Evolutionary conservation across 306 rosid genomes (phyloP).

Genomic region (Biancaea sappan): DNA sequence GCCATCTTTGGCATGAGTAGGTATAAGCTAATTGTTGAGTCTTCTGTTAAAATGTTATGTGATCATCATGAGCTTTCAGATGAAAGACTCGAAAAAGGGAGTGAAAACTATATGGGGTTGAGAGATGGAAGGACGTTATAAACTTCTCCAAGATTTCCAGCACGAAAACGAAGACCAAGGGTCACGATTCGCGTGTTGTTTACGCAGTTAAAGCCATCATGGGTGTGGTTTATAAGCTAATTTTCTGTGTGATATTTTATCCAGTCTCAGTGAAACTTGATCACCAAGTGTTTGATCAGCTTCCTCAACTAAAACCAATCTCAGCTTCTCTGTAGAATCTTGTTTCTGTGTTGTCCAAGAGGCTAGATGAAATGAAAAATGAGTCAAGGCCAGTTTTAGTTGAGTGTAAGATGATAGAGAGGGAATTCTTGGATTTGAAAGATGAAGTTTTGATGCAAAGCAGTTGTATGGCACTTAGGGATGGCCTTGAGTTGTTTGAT

Average conservation of each 20-base stretch:
- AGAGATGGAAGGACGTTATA: constrained; percentile 2
- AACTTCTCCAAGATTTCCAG: not conserved
- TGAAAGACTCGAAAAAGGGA: not conserved
- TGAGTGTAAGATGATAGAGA: not conserved
- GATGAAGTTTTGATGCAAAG: not conserved
- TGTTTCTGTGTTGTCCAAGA: not conserved
- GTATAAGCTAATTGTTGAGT: not conserved
- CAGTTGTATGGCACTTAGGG: not conserved
- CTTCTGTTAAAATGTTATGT: not conserved
- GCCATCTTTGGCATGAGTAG: not conserved
- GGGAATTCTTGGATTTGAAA: not conserved
- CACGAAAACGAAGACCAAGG: not conserved
- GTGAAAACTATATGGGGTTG: constrained; percentile 1
- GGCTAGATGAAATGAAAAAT: not conserved
- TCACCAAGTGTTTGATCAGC: not conserved
- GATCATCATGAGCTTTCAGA: not conserved
- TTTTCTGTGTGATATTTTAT: not conserved
- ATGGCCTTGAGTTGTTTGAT: constrained; percentile 8
- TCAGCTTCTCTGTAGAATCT: not conserved
- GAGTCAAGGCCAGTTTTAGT: not conserved
- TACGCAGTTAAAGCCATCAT: not conserved
- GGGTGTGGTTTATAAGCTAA: not conserved
- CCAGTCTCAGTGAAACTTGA: not conserved
- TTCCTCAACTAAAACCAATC: not conserved
- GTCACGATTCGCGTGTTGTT: not conserved